Base-by-base conservation (phyloP, 1,139 yeast species). In the Eremothecium sinecaudum region DNA sequence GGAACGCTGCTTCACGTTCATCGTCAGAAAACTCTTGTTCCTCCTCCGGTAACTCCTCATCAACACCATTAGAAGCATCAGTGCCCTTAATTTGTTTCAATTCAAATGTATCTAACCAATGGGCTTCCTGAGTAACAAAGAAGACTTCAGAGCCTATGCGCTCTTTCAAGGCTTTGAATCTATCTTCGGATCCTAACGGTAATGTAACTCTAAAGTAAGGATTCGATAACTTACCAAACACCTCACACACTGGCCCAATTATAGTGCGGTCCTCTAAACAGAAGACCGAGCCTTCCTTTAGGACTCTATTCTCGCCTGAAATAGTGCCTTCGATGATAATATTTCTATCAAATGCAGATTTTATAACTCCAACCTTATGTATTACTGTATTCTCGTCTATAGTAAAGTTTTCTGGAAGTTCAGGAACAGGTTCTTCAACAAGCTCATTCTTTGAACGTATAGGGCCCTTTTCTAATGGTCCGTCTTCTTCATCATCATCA, bases 21-120 rank as follows among this genome's bases (percentile, higher is more conserved):
- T 90, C 97, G 52, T 90, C 97, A 1, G 95, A 83, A 35, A 79
- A 90, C 50, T 90, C 97, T 54, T 84, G 95, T 53, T 90, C 97
- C 25, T 81, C 93, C 46, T 75, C 83, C 0, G 95, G 87, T 16
- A 87, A 60, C 50, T 90, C 99, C 61, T 90, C 98, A 57, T 90
- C 98, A 53, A 84, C 82, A 53, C 84, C 78, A 47, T 90, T 90
- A 50, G 94, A 80, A 0, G 98, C 98, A 61, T 90, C 99, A 1
- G 90, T 79, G 10, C 97, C 98, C 50, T 79, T 86, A 15, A 75
- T 43, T 17, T 68, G 64, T 46, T 75, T 80, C 34, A 87, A 69
- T 13, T 73, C 62, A 35, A 80, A 82, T 0, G 97, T 87, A 42
- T 78, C 74, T 10, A 82, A 64, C 58, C 86, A 87, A 37, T 79